Percentiles rank a stretch among this genome's conserved stretches.
Evolutionary conservation across 345 rosid genomes (phyloP).

Genomic region (Orychophragmus violaceus): DNA sequence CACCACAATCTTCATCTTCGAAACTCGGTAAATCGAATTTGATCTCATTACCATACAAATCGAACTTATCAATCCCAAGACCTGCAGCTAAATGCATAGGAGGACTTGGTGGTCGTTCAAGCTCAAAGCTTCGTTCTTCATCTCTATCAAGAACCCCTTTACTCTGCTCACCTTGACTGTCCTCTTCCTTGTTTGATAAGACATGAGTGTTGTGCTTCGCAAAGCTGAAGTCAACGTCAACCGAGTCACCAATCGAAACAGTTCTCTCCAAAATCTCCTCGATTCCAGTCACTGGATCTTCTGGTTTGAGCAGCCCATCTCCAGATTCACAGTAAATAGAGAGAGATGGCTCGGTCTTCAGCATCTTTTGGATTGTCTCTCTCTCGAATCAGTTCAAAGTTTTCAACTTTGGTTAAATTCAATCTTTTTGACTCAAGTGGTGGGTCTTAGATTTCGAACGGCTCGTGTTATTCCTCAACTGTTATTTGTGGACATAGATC

Average conservation of each 20-base stretch:
- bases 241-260: conserved; percentile 40
- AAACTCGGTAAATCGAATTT: conserved; percentile 35
- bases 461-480: neutral
- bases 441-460: neutral
- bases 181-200: conserved; percentile 14
- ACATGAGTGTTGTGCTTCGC: neutral
- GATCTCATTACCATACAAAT: conserved; percentile 27
- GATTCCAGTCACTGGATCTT: conserved; percentile 10
- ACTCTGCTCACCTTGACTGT: conserved; percentile 26
- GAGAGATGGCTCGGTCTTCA: conserved; percentile 53
- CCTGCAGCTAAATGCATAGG: conserved; percentile 68
- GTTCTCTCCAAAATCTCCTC: conserved; percentile 33
- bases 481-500: conserved; percentile 15
- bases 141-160: neutral
- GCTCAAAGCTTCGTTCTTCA: conserved; percentile 8
- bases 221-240: conserved; percentile 53
- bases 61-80: conserved; percentile 45
- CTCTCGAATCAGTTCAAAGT: neutral
- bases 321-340: conserved; percentile 37
- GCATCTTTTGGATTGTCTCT: conserved; percentile 34
- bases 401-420: conserved; percentile 3
- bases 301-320: conserved; percentile 5
- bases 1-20: conserved; percentile 39
- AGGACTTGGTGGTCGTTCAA: conserved; percentile 46
- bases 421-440: neutral